Base-by-base conservation (phyloP, 176 grass and related monocot species). In the Zea luxurians region DNA sequence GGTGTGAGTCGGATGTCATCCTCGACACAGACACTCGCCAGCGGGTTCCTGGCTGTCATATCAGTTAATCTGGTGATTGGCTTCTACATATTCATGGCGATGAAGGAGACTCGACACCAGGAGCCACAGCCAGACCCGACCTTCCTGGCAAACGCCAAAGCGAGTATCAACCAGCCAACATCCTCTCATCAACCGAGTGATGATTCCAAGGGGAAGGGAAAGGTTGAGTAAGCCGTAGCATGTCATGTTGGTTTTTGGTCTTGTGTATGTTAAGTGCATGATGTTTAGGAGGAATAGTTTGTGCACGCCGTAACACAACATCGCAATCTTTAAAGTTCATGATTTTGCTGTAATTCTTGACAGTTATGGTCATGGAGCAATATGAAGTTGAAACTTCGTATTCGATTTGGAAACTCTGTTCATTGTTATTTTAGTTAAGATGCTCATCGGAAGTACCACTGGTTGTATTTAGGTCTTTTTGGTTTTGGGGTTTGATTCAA, bases 41-140 rank as follows among this genome's bases (percentile, higher is more conserved):
- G 91, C 17, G 91, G 94, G 64, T 97, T 97, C 80, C 76, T 97
- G 45, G 94, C 94, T 12, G 89, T 97, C 74, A 85, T 97, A 80
- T 94, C 94, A 0, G 85, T 97, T 55, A 97, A 94, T 78, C 37
- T 97, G 21, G 89, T 94, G 57, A 97, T 97, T 1, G 87, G 86
- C 13, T 82, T 84, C 20, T 97, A 97, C 67, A 97, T 97, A 59
- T 88, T 83, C 61, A 90, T 97, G 87, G 94, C 94, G 6, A 92
- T 97, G 85, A 93, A 94, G 64, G 83, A 90, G 78, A 70, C 77
- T 27, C 71, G 81, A 35, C 84, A 74, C 76, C 76, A 57, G 8
- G 91, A 88, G 70, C 87, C 85, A 18, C 91, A 94, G 70, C 91
- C 95, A n/a, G 95, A 97, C 77, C 87, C 91, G 10, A 85, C 89